Conservation (phyloP, 495 filamentous ascomycete genomes). For the Neurospora discreta region DNA sequence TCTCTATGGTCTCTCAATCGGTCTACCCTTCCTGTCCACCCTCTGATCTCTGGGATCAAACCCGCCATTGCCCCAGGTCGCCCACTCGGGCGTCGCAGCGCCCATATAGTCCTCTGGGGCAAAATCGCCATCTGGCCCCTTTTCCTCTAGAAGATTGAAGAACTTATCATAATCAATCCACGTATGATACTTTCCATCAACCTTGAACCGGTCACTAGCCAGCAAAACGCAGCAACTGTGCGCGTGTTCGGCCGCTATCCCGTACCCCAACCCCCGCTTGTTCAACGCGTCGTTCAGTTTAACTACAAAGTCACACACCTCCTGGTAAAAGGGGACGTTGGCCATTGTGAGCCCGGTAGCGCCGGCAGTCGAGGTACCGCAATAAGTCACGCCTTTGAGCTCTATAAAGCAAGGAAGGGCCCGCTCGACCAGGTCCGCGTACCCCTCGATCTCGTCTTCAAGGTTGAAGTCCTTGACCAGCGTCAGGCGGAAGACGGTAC, state of each 20-base stretch:
- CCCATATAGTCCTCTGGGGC: slow-evolving; percentile 84
- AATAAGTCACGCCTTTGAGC: slow-evolving; percentile 94
- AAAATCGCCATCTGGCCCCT: slow-evolving; percentile 54
- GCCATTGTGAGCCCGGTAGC: slow-evolving; percentile 84
- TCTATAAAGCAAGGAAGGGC: slow-evolving; percentile 86
- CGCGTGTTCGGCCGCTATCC: slow-evolving; percentile 87
- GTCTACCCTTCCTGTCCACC: slow-evolving; percentile 65
- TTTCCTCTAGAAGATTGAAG: slow-evolving; percentile 69
- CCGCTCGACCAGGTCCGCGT: slow-evolving; percentile 75
- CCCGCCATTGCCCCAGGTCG: slow-evolving; percentile 84
- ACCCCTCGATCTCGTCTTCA: slow-evolving; percentile 82
- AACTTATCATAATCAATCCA: slow-evolving; percentile 82
- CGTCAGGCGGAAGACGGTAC: slow-evolving; percentile 90
- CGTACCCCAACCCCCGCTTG: slow-evolving; percentile 63
- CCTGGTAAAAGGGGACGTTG: slow-evolving; percentile 90
- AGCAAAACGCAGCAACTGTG: slow-evolving; percentile 89
- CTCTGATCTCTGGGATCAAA: slow-evolving; percentile 86
- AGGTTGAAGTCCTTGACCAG: slow-evolving; percentile 95
- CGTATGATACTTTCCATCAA: slow-evolving; percentile 76
- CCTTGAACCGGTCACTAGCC: slow-evolving; percentile 61
- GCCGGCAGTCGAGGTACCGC: slow-evolving; percentile 71
- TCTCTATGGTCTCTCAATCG: slow-evolving; percentile 24
- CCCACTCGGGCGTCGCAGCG: slow-evolving; percentile 78
- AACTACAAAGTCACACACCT: slow-evolving; percentile 70
- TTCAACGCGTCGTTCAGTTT: slow-evolving; percentile 55